Evolutionary conservation across 441 rosid genomes (phyloP), one percentile per base, ranked within the genome.

Genomic region (Pelargonium citronellum): DNA sequence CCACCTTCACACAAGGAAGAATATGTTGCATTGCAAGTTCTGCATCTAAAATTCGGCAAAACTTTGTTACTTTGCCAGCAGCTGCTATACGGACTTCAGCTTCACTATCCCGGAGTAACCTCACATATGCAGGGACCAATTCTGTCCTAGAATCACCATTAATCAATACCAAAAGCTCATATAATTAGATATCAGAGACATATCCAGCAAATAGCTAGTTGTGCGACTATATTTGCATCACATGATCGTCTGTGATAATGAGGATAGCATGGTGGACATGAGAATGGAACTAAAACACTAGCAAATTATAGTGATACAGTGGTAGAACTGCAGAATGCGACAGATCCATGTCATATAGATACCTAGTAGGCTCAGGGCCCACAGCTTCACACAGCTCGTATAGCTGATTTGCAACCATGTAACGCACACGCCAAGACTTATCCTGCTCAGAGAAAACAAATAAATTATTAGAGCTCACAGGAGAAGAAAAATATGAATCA

Each of bases 1-100:
- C 5, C 57, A 94, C 99, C 92, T 91, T 89, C 67, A 91, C 92
- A 67, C 94, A 90, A 8, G 97, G 97, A 79, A 94, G 95, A 77
- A 94, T 87, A 51, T 85, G 86, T 75, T 83, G 96, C 75, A 86
- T 82, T 53, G 96, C 88, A 68, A 91, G 87, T 77, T 94, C 96
- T 49, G 99, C 95, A 76, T 73, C 87, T 78, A 94, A 80, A 75
- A 90, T 91, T 78, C 86, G 82, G 82, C 95, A 89, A 73, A 94
- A 90, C 71, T 89, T 87, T 9, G 99, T 90, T 19, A 90, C 95
- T 87, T 90, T 91, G 30, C 96, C 96, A 55, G 96, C 97, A 76
- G 99, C 96, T n/a, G 97, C 99, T 81, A 91, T 94, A 63, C 97
- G 91, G 37, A 94, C 97, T 87, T 94, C 99, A 80, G 99, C 99